Conservation (phyloP, 2,329 filamentous ascomycete species). For the Neopestalotiopsis sp. region DNA sequence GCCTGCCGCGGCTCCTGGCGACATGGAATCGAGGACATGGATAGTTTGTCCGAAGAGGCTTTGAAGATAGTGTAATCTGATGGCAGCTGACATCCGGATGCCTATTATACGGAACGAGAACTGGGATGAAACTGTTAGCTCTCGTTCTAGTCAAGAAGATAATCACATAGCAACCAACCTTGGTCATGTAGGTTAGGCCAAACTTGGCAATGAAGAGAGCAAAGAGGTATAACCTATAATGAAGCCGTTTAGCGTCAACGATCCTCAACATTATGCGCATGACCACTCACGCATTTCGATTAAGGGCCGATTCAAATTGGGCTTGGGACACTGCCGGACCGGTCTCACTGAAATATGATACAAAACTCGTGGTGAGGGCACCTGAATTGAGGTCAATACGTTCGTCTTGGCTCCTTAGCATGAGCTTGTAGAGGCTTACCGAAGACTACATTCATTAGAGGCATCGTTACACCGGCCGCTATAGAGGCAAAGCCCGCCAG, state of each 20-base stretch:
- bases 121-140: slow-evolving; percentile 30
- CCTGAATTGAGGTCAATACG: slow-evolving; percentile 34
- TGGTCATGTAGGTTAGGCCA: slow-evolving; percentile 64
- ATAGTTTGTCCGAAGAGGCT: slow-evolving; percentile 69
- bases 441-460: slow-evolving; percentile 65
- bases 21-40: slow-evolving; percentile 70
- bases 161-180: slow-evolving; percentile 40
- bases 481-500: slow-evolving; percentile 53
- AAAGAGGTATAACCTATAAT: slow-evolving; percentile 67
- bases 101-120: slow-evolving; percentile 67
- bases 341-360: slow-evolving; percentile 42
- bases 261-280: background rate
- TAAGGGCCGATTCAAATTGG: slow-evolving; percentile 46
- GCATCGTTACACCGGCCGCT: slow-evolving; percentile 59
- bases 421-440: slow-evolving; percentile 38
- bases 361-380: slow-evolving; percentile 54
- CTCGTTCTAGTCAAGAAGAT: background rate
- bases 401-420: background rate
- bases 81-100: slow-evolving; percentile 63
- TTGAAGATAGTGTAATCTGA: slow-evolving; percentile 68
- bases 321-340: slow-evolving; percentile 23
- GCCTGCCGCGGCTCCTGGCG: slow-evolving; percentile 63
- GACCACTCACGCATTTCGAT: slow-evolving; percentile 48
- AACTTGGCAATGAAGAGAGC: slow-evolving; percentile 73
- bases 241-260: background rate